Evolutionary conservation across 768 basidiomycete species (phyloP).

Genomic region (Royoungia palumana): DNA sequence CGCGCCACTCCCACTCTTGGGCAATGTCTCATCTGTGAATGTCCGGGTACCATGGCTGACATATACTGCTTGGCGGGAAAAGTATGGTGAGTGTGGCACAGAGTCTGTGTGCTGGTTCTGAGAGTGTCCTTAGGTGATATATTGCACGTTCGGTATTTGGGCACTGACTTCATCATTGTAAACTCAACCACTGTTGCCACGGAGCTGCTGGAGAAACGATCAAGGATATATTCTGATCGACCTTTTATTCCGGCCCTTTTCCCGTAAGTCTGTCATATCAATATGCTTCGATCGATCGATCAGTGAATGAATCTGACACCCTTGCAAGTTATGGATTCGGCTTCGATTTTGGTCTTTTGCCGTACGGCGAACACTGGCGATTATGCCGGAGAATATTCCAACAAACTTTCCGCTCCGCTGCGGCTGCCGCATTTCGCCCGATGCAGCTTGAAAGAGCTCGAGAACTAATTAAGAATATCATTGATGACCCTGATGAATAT

Average conservation of each 20-base stretch:
- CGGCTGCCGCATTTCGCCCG: neutral
- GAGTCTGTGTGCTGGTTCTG: neutral
- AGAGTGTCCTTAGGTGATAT: constrained; percentile 33
- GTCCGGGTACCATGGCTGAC: constrained; percentile 5
- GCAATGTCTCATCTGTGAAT: constrained; percentile 2
- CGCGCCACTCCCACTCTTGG: constrained; percentile 2
- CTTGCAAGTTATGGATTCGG: constrained; percentile 3
- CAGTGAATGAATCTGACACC: no score
- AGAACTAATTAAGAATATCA: neutral
- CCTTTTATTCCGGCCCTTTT: constrained; percentile 27
- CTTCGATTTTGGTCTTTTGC: constrained; percentile 1
- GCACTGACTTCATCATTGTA: constrained; percentile 40
- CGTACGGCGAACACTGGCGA: constrained; percentile 6
- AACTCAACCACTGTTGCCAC: constrained; percentile 39
- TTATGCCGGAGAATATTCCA: constrained; percentile 7
- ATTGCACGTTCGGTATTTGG: constrained; percentile 45
- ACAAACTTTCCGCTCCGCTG: neutral
- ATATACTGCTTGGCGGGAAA: constrained; percentile 6
- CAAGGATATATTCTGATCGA: constrained; percentile 47
- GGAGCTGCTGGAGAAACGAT: constrained; percentile 45
- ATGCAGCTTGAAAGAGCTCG: constrained; percentile 3
- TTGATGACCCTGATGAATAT: neutral
- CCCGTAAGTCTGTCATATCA: neutral
- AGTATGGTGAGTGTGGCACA: constrained; percentile 2
- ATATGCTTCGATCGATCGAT: no score